Conservation (phyloP, 169 alveolate species). For the Sarcocystis neurona region DNA sequence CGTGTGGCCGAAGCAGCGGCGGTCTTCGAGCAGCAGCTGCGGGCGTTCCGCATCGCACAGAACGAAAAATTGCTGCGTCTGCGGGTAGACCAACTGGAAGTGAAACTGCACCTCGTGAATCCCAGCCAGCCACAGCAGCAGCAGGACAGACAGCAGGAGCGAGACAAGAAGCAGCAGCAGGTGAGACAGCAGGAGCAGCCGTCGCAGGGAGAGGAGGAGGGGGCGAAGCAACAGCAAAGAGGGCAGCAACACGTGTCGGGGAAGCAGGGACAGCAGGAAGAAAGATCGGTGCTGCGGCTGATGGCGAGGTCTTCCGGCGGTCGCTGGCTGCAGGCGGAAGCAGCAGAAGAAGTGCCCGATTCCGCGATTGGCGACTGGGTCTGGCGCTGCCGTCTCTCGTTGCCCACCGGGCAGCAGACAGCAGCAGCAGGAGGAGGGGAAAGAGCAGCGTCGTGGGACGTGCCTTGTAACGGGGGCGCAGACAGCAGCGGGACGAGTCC, state of each 20-base stretch:
- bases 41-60: slow-evolving; percentile 31
- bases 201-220: background rate
- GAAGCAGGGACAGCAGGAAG: background rate
- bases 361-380: slow-evolving; percentile 16
- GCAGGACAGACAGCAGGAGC: too few species aligned
- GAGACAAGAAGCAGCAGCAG: too few species aligned
- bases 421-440: background rate
- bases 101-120: slow-evolving; percentile 37
- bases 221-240: background rate
- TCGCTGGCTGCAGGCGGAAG: slow-evolving; percentile 37
- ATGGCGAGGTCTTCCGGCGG: slow-evolving; percentile 20
- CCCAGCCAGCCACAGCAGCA: too few species aligned
- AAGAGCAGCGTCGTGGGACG: background rate
- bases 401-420: background rate
- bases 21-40: slow-evolving; percentile 20
- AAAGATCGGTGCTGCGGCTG: slow-evolving; percentile 20
- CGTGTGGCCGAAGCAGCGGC: slow-evolving; percentile 7
- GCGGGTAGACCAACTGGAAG: slow-evolving; percentile 59
- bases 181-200: too few species aligned
- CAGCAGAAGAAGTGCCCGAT: slow-evolving; percentile 36
- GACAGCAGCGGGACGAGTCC: background rate
- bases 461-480: background rate
- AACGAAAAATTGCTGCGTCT: slow-evolving; percentile 57
- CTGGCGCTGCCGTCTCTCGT: background rate
- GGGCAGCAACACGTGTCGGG: background rate